Evolutionary conservation across 768 basidiomycete genomes (phyloP), one percentile per base, ranked within the genome.

Genomic region (Podaxis pistillaris): DNA sequence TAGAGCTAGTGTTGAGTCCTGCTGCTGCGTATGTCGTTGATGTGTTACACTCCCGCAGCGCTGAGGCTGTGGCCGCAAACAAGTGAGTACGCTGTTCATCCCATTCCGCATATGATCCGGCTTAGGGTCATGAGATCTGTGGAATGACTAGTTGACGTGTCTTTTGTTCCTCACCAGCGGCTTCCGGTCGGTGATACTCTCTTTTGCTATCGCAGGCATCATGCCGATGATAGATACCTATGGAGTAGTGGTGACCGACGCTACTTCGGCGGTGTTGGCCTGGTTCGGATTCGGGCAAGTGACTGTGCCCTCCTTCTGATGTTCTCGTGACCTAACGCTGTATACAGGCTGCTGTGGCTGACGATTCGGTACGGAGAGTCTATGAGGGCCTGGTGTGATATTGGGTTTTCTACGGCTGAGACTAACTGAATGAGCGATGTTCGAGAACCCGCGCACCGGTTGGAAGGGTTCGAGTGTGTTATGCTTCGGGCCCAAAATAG

Each of bases 11-110:
- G 15, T 69, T 86, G 44, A 75, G 78, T 11, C 86, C 86, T 0
- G 72, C 73, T 2, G 74, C 79, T 13, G 75, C 86, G 4, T 87
- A 86, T 63, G 70, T 70, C 30, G 78, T 86, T 11, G 87, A 88
- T 64, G 70, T 87, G 24, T 60, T 87, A 68, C 85, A 82, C 40
- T 65, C 73, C 30, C 76, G 78, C 15, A 86, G 86, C 62, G 84
- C 86, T 1, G 85, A 89, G 66, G 76, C 77, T 24, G 77, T 80
- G 71, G 86, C 84, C 2, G 84, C 79, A 0, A 73, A 70, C 55
- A 72, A 70, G 87, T 86, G 55, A 51, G 82, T 77, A 4, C 40
- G n/a, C 33, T 19, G 22, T 26, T 50, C 13, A 49, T 19, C 19
- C n/a, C 22, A 26, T 50, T 24, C 12, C 13, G 26, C 49, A 12